A percentile compares a stretch with the other conserved stretches of the same genome.
Evolutionary conservation across 1,139 yeast genomes (phyloP).

Genomic region (Zhuliangozyma blackwelliae): DNA sequence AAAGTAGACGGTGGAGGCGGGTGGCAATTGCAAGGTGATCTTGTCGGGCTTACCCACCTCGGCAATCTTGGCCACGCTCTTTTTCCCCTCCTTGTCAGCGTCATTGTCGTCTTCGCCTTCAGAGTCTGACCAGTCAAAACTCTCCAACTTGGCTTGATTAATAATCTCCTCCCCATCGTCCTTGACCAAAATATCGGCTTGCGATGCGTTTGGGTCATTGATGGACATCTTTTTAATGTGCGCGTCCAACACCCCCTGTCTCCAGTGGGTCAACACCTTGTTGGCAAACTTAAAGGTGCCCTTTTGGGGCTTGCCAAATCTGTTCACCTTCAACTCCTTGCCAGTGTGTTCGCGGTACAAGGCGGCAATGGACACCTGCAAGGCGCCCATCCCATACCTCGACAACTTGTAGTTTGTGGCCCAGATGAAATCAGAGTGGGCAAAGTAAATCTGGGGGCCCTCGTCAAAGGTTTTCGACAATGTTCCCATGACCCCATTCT

Average conservation of each 20-base stretch:
- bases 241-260: conserved; percentile 71
- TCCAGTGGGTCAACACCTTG: conserved; percentile 70
- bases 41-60: conserved; percentile 30
- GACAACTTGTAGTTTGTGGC: conserved; percentile 77
- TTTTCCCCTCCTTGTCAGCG: conserved; percentile 7
- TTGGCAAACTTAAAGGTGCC: conserved; percentile 80
- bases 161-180: conserved; percentile 48
- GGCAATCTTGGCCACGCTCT: conserved; percentile 27
- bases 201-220: conserved; percentile 42
- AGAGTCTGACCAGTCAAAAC: conserved; percentile 25
- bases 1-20: conserved; percentile 80
- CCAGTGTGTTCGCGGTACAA: conserved; percentile 79
- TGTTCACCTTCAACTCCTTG: conserved; percentile 64
- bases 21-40: conserved; percentile 60
- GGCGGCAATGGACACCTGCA: conserved; percentile 81
- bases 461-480: conserved; percentile 62
- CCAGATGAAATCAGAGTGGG: conserved; percentile 87
- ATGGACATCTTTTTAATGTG: conserved; percentile 56
- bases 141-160: conserved; percentile 42
- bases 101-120: conserved; percentile 27
- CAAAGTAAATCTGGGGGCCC: conserved; percentile 80
- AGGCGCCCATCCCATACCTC: conserved; percentile 87
- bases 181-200: conserved; percentile 45
- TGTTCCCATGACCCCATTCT: conserved; percentile 81
- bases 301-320: conserved; percentile 83